Conservation (phyloP, 1,139 yeast species). For the Blastobotrys elegans region DNA sequence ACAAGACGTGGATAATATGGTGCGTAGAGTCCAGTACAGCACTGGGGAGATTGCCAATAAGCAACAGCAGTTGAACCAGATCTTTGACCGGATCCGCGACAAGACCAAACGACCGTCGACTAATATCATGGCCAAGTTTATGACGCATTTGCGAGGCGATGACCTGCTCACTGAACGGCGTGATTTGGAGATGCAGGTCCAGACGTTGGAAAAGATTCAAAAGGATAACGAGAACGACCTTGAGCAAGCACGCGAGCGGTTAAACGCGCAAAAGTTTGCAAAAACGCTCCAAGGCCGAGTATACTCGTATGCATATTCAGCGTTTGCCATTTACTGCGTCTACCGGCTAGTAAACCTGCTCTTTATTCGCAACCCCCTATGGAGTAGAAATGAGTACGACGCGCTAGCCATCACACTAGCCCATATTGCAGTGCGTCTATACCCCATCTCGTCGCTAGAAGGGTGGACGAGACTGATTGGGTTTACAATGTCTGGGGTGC, state of each 20-base stretch:
- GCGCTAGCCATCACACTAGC: conserved; percentile 56
- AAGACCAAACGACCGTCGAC: conserved; percentile 22
- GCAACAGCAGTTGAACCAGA: conserved; percentile 18
- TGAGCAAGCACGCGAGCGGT: conserved; percentile 24
- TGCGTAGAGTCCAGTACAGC: conserved; percentile 35
- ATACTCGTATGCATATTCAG: conserved; percentile 25
- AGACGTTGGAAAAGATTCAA: conserved; percentile 49
- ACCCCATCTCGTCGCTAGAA: conserved; percentile 37
- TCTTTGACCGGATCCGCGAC: conserved; percentile 19
- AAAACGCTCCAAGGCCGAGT: conserved; percentile 34
- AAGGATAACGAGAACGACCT: conserved; percentile 33
- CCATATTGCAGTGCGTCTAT: conserved; percentile 30
- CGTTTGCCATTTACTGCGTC: conserved; percentile 58
- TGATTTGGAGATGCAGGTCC: conserved; percentile 63
- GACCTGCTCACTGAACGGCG: conserved; percentile 59
- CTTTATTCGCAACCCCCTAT: conserved; percentile 30
- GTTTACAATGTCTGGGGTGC: conserved; percentile 56
- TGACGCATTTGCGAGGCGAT: conserved; percentile 27
- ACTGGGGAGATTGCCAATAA: conserved; percentile 33
- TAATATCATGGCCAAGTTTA: conserved; percentile 27
- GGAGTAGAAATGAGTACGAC: conserved; percentile 20
- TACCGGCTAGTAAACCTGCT: conserved; percentile 52
- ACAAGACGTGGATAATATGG: conserved; percentile 34
- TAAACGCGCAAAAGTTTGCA: conserved; percentile 26
- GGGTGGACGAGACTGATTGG: conserved; percentile 62